Base-by-base conservation (phyloP, 345 rosid genomes). In the Melastoma malabathricum region DNA sequence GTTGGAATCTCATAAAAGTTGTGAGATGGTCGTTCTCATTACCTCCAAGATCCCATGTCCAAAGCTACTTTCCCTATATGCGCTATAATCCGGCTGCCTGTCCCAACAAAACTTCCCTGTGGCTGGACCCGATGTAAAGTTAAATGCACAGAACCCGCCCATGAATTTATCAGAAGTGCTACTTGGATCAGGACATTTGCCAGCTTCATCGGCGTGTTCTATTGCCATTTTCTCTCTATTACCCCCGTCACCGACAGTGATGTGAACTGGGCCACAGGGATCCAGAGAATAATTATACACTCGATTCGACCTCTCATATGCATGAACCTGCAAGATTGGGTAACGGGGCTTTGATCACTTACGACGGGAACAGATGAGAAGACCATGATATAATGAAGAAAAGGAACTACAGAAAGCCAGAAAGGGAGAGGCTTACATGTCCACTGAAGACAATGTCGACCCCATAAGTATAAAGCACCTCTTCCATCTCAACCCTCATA, bases 31-130 rank as follows among this genome's bases (percentile, higher is more conserved):
- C 15, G 34, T 46, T 15, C 14, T 17, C 43, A 8, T n/a, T 69
- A 92, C 98, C 98, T 92, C 96, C 41, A 87, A 62, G 55, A 82
- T 81, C 50, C 96, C 98, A 62, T 84, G 94, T 56, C 98, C 98
- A 22, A 87, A 87, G 71, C 98, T 92, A 64, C 85, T 80, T 57
- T 92, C 95, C 69, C 98, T 74, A 52, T 78, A 73, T 51, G 95
- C 98, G 54, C 93, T 87, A 60, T 77, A 92, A 18, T 92, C 95
- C 2, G 96, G 98, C 56, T 92, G 98, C 57, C 54, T 59, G 46
- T 87, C 82, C 98, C 98, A 84, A 58, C 98, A 92, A 64, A 87
- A 92, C 16, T 68, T 73, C 43, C 88, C 95, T 23, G 75, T 47
- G 13, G 79, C 75, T 1, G 76, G 83, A 13, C 83, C 89, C 44